Evolutionary conservation across 139 green algal species (phyloP), one percentile per base, ranked within the genome.

Genomic region (Chlorella sp.): DNA sequence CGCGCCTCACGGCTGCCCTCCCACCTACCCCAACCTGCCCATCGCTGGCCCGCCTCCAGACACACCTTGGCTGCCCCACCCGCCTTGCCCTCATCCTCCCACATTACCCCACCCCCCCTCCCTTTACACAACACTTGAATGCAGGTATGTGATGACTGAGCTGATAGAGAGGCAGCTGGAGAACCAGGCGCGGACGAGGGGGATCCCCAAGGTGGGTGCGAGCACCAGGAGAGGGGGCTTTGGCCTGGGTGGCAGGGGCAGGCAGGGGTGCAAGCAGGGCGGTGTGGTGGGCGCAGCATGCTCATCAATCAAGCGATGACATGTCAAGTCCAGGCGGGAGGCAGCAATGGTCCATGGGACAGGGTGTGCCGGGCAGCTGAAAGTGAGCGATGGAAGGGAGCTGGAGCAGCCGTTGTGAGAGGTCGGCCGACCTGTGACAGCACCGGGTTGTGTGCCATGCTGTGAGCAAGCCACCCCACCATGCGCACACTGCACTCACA

Each of bases 81-180:
- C 26, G 0, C 48, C 32, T 0, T 40, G 3, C 42, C 48, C 68
- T 48, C 28, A 4, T 86, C 40, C 80, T 30, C 77, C 4, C 30
- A 32, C 36, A 36, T 60, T 3, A n/a, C 76, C 34, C 76, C 76
- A 19, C 79, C 40, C 64, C 64, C 64, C 64, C 11, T 28, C 11
- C 60, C 60, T 2, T 71, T 71, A 26, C 22, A 26, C 64, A 26
- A 5, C n/a, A n/a, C n/a, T n/a, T n/a, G n/a, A 4, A 2, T 79
- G 75, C 75, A 81, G 68, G 34, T 91, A 91, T 81, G 93, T 95
- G 73, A 87, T 96, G 60, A 97, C 95, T 57, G 95, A 97, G 60
- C 89, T 97, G 22, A 92, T 96, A 26, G 89, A 93, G 73, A 96
- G 95, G 85, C 95, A 97, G 92, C 90, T 98, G 61, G 93, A 94